These are phyloP conservation scores for Nephelium lappaceum DNA, from an alignment of 345 rosid species.

Conservation along the genomic window DNA sequence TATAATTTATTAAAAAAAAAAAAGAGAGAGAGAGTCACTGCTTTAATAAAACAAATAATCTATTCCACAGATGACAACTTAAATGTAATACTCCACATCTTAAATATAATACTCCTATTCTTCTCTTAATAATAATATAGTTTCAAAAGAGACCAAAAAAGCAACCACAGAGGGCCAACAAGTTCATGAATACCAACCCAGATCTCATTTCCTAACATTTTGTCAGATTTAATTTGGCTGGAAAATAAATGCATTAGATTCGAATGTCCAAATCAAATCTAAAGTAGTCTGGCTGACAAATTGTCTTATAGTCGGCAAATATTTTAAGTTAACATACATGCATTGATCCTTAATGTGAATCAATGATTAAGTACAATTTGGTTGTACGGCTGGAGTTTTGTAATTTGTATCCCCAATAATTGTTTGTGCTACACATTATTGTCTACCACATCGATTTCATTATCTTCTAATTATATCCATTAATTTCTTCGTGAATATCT, in stretches of 20 bases:
- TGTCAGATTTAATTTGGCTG: neutral
- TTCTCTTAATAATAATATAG: no score
- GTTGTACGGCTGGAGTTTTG: conserved; percentile 4
- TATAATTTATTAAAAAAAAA: no score
- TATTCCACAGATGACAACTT: no score
- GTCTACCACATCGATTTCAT: neutral
- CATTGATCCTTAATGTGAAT: neutral
- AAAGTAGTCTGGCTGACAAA: neutral
- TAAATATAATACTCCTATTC: no score
- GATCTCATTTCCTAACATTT: neutral
- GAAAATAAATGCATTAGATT: neutral
- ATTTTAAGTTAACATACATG: neutral
- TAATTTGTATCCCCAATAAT: neutral
- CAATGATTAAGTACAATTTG: conserved; percentile 11
- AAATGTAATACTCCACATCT: no score
- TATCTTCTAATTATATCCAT: neutral
- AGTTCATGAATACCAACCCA: neutral
- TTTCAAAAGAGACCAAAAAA: no score
- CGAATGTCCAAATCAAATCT: neutral
- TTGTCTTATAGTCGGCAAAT: conserved; percentile 8
- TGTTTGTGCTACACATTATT: neutral
- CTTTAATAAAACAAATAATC: no score
- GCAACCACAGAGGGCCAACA: neutral
- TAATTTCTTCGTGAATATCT: no score
- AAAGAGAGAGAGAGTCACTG: no score